phyloP scores from a whole-genome alignment of 2,329 filamentous ascomycete genomes.

The Microdochium bolleyi region DNA sequence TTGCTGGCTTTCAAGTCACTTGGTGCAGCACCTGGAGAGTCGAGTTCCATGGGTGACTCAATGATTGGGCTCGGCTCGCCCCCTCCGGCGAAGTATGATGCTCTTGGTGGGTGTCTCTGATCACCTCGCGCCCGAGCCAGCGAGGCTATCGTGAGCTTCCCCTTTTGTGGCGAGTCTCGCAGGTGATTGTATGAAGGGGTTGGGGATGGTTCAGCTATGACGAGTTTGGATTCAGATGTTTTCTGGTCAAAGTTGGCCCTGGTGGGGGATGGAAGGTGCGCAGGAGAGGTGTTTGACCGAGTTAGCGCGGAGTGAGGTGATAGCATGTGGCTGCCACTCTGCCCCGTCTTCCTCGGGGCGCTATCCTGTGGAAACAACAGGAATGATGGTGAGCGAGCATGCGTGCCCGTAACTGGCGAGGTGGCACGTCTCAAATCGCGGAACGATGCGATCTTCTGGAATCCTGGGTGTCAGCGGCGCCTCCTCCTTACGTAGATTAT shows the following conservation, averaged over 20 bases:
- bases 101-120: constrained; percentile 6
- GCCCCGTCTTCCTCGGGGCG: constrained; percentile 11
- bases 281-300: constrained; percentile 49
- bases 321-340: constrained; percentile 14
- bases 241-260: constrained; percentile 21
- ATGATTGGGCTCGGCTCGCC: constrained; percentile 25
- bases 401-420: constrained; percentile 33
- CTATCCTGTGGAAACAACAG: constrained; percentile 33
- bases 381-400: constrained; percentile 31
- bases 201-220: background rate
- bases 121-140: constrained; percentile 9
- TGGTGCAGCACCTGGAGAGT: constrained; percentile 5
- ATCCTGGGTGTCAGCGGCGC: too few relatives aligned
- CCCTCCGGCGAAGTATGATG: constrained; percentile 21
- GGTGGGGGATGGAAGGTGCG: constrained; percentile 34
- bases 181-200: constrained; percentile 4
- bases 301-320: constrained; percentile 26
- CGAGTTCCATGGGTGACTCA: constrained; percentile 27
- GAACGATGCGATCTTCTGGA: too few relatives aligned
- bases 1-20: constrained; percentile 6
- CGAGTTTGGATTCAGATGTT: background rate
- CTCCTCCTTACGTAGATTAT: too few relatives aligned
- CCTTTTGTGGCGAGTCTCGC: constrained; percentile 10
- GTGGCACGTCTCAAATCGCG: constrained; percentile 20
- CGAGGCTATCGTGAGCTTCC: constrained; percentile 14